Evolutionary conservation across 306 rosid species (phyloP).

Genomic region (Prunus salicina): DNA sequence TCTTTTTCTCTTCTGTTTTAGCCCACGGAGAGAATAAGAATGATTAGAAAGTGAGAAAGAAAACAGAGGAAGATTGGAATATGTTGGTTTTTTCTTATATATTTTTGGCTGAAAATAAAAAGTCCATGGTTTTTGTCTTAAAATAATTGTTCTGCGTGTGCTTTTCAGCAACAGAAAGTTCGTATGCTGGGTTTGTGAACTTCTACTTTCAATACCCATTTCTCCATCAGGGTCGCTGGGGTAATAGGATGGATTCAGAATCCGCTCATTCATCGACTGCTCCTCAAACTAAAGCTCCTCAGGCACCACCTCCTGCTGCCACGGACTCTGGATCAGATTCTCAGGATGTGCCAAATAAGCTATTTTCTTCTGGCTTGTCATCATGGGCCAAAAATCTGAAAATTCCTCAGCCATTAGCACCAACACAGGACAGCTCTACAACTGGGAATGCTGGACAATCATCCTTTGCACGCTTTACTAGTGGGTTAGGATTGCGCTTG

Average conservation of each 20-base stretch:
- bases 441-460: conserved; percentile 73
- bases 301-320: conserved; percentile 32
- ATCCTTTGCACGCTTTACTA: conserved; percentile 75
- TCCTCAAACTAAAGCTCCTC: conserved; percentile 43
- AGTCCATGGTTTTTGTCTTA: conserved; percentile 1
- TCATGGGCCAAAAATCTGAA: conserved; percentile 90
- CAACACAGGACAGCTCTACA: conserved; percentile 60
- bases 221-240: conserved; percentile 17
- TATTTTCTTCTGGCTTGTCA: conserved; percentile 60
- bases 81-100: neutral
- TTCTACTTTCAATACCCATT: conserved; percentile 24
- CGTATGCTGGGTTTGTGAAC: conserved; percentile 31
- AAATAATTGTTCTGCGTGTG: neutral
- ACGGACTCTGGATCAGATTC: conserved; percentile 42
- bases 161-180: conserved; percentile 30
- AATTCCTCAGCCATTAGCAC: conserved; percentile 62
- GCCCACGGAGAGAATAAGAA: neutral
- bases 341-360: conserved; percentile 42
- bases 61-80: neutral
- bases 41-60: neutral
- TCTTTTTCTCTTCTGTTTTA: neutral
- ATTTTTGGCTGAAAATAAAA: neutral
- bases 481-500: conserved; percentile 73
- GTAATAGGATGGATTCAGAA: conserved; percentile 61
- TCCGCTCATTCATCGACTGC: conserved; percentile 42